Evolutionary conservation across 2,329 filamentous ascomycete genomes (phyloP).

Genomic region (Leptographium lundbergii): DNA sequence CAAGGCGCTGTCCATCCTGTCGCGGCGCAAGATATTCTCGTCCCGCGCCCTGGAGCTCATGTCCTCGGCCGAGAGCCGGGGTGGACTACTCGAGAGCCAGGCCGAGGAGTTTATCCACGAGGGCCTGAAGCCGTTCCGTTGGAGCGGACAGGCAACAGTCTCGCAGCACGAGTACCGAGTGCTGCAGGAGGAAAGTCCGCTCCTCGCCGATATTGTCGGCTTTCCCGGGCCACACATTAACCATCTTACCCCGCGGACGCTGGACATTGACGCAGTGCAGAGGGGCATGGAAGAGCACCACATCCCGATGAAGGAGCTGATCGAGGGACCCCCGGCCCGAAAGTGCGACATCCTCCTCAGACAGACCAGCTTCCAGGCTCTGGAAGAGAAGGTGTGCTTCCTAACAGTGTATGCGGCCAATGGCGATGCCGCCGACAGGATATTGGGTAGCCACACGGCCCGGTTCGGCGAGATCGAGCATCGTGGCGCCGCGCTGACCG

Average conservation of each 20-base stretch:
- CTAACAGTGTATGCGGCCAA: not conserved
- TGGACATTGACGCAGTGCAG: constrained; percentile 34
- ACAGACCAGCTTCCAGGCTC: constrained; percentile 40
- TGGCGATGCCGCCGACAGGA: not conserved
- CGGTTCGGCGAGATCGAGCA: constrained; percentile 42
- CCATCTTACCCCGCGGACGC: constrained; percentile 37
- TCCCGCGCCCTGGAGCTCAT: not conserved
- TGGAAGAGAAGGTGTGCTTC: constrained; percentile 35
- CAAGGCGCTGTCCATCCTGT: not conserved
- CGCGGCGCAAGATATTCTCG: not conserved
- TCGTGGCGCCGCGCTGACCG: constrained; percentile 35
- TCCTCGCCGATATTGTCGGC: constrained; percentile 33
- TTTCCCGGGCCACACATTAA: constrained; percentile 36
- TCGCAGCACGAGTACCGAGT: constrained; percentile 26
- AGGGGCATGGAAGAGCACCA: constrained; percentile 25
- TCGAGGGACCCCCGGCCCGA: constrained; percentile 36
- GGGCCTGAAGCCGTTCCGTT: constrained; percentile 32
- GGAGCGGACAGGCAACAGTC: constrained; percentile 29
- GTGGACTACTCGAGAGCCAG: constrained; percentile 18
- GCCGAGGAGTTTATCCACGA: constrained; percentile 26
- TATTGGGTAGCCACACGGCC: constrained; percentile 29
- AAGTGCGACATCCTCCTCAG: constrained; percentile 33
- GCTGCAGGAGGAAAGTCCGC: constrained; percentile 29
- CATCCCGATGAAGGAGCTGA: constrained; percentile 32
- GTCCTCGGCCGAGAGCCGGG: constrained; percentile 7